These are phyloP conservation scores for Aspergillus aculeatinus DNA, from an alignment of 2,329 filamentous ascomycete species.

Conservation along the genomic window DNA sequence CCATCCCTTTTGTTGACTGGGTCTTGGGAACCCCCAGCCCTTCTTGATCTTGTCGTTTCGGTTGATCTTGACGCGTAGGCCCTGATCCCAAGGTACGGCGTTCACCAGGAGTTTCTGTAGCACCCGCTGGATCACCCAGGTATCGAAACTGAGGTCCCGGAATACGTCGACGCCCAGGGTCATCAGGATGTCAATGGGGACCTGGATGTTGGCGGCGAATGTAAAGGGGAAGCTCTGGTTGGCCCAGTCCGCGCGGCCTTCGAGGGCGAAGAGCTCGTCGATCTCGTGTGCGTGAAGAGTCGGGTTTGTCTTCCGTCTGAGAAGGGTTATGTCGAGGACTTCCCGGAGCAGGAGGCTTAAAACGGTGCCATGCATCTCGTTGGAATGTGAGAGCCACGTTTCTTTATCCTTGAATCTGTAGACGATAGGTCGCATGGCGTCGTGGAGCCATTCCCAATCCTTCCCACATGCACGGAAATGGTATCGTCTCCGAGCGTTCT, in stretches of 20 bases:
- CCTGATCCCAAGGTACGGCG: constrained; percentile 30
- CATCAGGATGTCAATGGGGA: constrained; percentile 38
- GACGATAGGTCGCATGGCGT: constrained; percentile 30
- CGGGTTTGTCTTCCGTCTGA: constrained; percentile 27
- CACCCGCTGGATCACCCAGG: constrained; percentile 37
- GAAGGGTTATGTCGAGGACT: constrained; percentile 38
- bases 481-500: constrained; percentile 29
- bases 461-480: constrained; percentile 33
- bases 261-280: constrained; percentile 34
- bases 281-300: constrained; percentile 35
- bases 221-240: constrained; percentile 32
- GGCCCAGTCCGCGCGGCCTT: constrained; percentile 17
- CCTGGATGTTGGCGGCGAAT: constrained; percentile 35
- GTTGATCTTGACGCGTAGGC: neutral
- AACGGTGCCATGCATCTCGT: constrained; percentile 34
- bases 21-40: neutral
- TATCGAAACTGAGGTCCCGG: constrained; percentile 38
- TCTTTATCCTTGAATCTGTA: neutral
- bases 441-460: constrained; percentile 37
- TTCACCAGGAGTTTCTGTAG: constrained; percentile 34
- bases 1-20: neutral
- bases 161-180: constrained; percentile 39
- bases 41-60: neutral
- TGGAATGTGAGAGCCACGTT: constrained; percentile 22
- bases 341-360: constrained; percentile 37